Evolutionary conservation across 2,329 filamentous ascomycete species (phyloP).

Genomic region (Fusarium concolor): DNA sequence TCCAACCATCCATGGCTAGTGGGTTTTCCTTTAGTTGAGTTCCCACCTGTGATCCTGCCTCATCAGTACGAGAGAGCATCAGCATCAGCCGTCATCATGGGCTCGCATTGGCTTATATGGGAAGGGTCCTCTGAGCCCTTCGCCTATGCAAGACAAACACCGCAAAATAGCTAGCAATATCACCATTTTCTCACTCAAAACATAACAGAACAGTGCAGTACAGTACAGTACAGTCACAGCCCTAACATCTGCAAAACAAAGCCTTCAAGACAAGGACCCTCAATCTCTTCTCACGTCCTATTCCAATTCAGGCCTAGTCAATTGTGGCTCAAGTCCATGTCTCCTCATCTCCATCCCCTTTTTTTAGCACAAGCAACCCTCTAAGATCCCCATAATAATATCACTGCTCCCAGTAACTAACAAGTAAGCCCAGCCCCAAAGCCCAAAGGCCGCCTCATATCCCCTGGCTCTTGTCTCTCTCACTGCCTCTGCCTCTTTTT

Average conservation of each 20-base stretch:
- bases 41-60: constrained; percentile 20
- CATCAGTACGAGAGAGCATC: constrained; percentile 13
- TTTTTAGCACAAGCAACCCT: constrained; percentile 32
- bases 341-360: constrained; percentile 29
- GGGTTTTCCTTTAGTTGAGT: constrained; percentile 6
- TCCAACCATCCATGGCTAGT: constrained; percentile 11
- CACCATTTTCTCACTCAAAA: not conserved
- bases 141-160: not conserved
- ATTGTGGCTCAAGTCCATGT: constrained; percentile 26
- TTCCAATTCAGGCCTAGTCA: constrained; percentile 15
- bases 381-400: constrained; percentile 30
- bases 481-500: constrained; percentile 19
- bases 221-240: not conserved
- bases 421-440: constrained; percentile 37
- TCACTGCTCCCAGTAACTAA: constrained; percentile 12
- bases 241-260: constrained; percentile 1
- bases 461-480: constrained; percentile 29
- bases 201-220: not conserved
- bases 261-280: constrained; percentile 22
- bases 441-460: constrained; percentile 37
- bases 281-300: constrained; percentile 21
- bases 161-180: not conserved
- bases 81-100: constrained; percentile 19
- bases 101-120: not conserved
- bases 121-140: not conserved